These are phyloP conservation scores for Paraleonurus japonicus DNA, from an alignment of 257 asterid species.

Conservation along the genomic window DNA sequence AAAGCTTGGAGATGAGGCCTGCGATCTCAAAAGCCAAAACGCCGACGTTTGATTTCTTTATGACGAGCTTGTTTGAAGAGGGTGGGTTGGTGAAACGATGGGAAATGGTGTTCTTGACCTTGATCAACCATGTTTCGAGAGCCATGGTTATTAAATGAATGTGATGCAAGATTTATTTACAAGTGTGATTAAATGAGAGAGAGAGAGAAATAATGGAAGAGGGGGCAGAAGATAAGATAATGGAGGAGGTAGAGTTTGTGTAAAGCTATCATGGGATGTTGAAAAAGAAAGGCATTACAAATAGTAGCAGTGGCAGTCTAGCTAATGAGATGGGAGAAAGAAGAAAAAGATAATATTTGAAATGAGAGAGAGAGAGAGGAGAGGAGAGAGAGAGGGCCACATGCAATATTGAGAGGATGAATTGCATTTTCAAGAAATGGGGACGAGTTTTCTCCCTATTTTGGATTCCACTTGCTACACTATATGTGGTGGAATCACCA, in stretches of 20 bases:
- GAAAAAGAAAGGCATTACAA: constrained; percentile 39
- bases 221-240: constrained; percentile 45
- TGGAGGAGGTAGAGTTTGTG: constrained; percentile 35
- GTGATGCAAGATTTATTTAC: constrained; percentile 16
- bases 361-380: constrained; percentile 16
- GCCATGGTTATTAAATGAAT: constrained; percentile 36
- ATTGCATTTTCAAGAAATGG: constrained; percentile 32
- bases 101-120: constrained; percentile 60
- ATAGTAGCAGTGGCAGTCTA: constrained; percentile 9
- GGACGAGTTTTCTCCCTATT: constrained; percentile 9
- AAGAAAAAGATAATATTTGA: neutral
- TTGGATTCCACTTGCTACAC: constrained; percentile 31
- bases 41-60: constrained; percentile 69
- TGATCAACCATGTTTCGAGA: constrained; percentile 66
- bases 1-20: constrained; percentile 78
- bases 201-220: constrained; percentile 37
- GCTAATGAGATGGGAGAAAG: constrained; percentile 1
- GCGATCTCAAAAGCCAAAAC: constrained; percentile 85
- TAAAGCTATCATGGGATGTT: constrained; percentile 62
- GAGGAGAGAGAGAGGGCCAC: constrained; percentile 28
- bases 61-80: constrained; percentile 23
- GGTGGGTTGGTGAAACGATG: constrained; percentile 45
- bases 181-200: too few relatives aligned
- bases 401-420: constrained; percentile 29
- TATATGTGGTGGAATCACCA: too few relatives aligned